phyloP scores from a whole-genome alignment of 148 eudicot species.

The Salicornia ramosissima region DNA sequence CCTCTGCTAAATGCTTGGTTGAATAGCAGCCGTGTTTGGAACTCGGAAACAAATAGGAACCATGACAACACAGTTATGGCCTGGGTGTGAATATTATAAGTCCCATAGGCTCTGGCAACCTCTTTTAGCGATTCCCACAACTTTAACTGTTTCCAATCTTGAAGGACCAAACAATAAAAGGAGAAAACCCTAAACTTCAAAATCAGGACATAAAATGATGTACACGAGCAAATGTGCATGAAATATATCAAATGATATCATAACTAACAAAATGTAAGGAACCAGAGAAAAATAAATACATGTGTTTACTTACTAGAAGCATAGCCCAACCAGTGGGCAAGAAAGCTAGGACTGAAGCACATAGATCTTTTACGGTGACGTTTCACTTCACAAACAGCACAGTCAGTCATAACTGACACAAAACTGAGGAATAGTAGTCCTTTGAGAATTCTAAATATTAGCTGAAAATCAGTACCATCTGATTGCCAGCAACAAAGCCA shows the following conservation, averaged over 20 bases:
- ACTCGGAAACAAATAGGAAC: conserved; percentile 95
- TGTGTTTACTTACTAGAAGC: conserved; percentile 58
- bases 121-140: conserved; percentile 91
- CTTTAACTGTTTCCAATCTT: conserved; percentile 70
- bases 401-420: conserved; percentile 87
- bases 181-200: not conserved
- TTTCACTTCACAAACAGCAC: conserved; percentile 70
- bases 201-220: too few relatives aligned
- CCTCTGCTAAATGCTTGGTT: conserved; percentile 99
- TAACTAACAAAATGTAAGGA: not conserved
- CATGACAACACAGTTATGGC: conserved; percentile 82
- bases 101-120: conserved; percentile 91
- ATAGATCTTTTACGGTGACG: conserved; percentile 63
- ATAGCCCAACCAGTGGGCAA: conserved; percentile 96
- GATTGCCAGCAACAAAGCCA: conserved; percentile 26
- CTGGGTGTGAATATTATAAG: conserved; percentile 70
- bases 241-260: not conserved
- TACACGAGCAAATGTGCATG: too few relatives aligned
- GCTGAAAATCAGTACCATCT: conserved; percentile 99
- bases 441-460: conserved; percentile 95
- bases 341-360: conserved; percentile 84
- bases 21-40: conserved; percentile 89
- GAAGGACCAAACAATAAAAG: not conserved
- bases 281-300: not conserved
- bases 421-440: conserved; percentile 92